These are phyloP conservation scores for Hyaloscypha hepaticicola DNA, from an alignment of 495 filamentous ascomycete genomes.

Conservation along the genomic window DNA sequence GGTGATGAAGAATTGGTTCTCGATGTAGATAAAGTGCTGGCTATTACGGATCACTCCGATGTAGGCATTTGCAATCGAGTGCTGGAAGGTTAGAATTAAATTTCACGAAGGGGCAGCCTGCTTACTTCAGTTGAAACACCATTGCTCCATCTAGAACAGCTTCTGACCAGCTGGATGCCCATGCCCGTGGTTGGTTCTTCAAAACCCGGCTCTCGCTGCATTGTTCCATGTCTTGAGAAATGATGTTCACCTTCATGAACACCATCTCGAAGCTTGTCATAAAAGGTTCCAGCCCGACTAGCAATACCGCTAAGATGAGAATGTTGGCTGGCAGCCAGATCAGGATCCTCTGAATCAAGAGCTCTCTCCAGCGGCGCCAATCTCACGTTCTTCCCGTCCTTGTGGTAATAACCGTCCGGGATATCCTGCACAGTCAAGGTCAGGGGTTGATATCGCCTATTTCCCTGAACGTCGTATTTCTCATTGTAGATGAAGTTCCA, in stretches of 20 bases:
- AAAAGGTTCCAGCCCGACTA: neutral
- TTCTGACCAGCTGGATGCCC: slow-evolving; percentile 64
- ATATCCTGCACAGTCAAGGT: slow-evolving; percentile 5
- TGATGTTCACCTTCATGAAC: neutral
- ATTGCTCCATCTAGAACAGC: slow-evolving; percentile 41
- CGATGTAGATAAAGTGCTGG: slow-evolving; percentile 87
- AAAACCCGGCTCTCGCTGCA: neutral
- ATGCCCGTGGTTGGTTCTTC: slow-evolving; percentile 42
- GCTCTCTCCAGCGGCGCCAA: neutral
- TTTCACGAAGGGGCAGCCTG: neutral
- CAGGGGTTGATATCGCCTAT: slow-evolving; percentile 60
- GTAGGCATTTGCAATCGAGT: slow-evolving; percentile 90
- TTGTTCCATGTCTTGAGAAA: neutral
- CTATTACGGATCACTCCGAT: slow-evolving; percentile 77
- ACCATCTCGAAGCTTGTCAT: neutral
- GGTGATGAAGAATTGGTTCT: slow-evolving; percentile 99
- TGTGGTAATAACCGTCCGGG: slow-evolving; percentile 27
- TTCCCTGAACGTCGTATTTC: slow-evolving; percentile 72
- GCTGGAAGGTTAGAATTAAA: slow-evolving; percentile 46
- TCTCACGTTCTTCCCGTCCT: slow-evolving; percentile 26
- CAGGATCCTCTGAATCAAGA: slow-evolving; percentile 11
- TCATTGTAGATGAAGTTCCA: slow-evolving; percentile 92
- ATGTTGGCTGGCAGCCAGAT: neutral
- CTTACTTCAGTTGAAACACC: slow-evolving; percentile 31
- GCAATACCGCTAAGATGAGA: neutral